Percentiles rank a stretch among this genome's conserved stretches.
Conservation (phyloP, 2,329 filamentous ascomycete genomes). For the Trichoderma asperellum region DNA sequence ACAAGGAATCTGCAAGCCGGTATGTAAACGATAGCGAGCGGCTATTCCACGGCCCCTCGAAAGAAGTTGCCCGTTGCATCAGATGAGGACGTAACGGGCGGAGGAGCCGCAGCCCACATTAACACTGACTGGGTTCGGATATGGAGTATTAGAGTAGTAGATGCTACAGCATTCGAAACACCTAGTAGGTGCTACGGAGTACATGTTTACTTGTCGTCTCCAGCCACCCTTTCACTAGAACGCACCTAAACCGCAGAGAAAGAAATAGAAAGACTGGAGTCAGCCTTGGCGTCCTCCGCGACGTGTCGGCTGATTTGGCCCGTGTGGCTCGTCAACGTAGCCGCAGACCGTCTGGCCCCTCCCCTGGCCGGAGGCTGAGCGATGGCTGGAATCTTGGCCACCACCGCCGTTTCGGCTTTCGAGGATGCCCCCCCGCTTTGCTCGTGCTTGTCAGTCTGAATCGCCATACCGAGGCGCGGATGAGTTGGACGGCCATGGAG, state of each 20-base stretch:
- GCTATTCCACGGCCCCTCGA: background rate
- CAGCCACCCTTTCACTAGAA: no score
- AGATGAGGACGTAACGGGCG: background rate
- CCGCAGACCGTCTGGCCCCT: conserved; percentile 1
- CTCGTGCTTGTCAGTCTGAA: background rate
- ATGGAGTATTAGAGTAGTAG: no score
- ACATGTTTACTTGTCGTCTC: no score
- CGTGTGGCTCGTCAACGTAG: background rate
- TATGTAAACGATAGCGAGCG: background rate
- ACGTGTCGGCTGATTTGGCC: conserved; percentile 12
- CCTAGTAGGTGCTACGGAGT: no score
- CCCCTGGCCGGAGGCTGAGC: conserved; percentile 13
- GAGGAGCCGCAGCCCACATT: background rate
- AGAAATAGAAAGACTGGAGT: background rate
- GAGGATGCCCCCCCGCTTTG: background rate
- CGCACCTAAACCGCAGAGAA: background rate
- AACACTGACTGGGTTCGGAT: background rate
- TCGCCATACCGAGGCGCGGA: background rate
- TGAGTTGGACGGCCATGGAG: background rate
- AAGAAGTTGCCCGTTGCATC: background rate
- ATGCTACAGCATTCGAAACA: no score
- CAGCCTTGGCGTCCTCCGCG: conserved; percentile 20
- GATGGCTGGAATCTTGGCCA: conserved; percentile 11
- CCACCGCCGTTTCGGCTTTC: background rate
- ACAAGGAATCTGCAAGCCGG: background rate